Conservation (phyloP, 2,329 filamentous ascomycete genomes). For the Ceratocystis lukuohia region DNA sequence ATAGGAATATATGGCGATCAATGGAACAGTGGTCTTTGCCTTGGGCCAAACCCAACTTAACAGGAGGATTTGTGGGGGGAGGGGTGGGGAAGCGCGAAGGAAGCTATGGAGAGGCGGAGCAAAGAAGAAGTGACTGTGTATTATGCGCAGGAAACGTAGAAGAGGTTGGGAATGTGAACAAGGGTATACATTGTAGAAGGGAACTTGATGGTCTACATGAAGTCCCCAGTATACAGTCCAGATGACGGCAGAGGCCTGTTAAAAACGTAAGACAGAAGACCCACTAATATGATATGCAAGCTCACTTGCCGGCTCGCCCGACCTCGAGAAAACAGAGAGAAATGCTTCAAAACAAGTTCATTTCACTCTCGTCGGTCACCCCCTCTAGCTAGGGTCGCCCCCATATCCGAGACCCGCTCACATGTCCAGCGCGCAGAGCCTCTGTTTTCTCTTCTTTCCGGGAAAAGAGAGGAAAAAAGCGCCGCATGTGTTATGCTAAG, state of each 20-base stretch:
- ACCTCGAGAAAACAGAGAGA: not conserved
- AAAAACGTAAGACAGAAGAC: not conserved
- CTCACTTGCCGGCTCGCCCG: not conserved
- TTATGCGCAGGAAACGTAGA: not conserved
- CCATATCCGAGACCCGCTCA: not conserved
- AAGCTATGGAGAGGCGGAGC: constrained; percentile 4
- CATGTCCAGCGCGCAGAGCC: constrained; percentile 1
- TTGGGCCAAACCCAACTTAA: not conserved
- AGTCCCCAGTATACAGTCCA: not conserved
- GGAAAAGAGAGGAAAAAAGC: not conserved
- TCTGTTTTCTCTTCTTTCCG: not conserved
- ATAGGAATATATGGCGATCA: not conserved
- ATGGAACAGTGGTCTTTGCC: not conserved
- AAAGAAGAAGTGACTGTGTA: not conserved
- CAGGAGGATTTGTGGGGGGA: constrained; percentile 13
- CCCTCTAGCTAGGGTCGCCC: not conserved
- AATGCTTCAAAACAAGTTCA: not conserved
- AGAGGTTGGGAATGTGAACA: not conserved
- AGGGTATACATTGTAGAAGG: not conserved
- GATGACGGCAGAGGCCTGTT: no score
- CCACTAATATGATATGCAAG: not conserved
- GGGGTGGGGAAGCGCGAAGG: not conserved
- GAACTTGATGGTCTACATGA: not conserved
- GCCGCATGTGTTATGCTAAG: not conserved
- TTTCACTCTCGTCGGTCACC: not conserved